Conservation (phyloP, 2,329 filamentous ascomycete species). For the Myrmaecium sp. region DNA sequence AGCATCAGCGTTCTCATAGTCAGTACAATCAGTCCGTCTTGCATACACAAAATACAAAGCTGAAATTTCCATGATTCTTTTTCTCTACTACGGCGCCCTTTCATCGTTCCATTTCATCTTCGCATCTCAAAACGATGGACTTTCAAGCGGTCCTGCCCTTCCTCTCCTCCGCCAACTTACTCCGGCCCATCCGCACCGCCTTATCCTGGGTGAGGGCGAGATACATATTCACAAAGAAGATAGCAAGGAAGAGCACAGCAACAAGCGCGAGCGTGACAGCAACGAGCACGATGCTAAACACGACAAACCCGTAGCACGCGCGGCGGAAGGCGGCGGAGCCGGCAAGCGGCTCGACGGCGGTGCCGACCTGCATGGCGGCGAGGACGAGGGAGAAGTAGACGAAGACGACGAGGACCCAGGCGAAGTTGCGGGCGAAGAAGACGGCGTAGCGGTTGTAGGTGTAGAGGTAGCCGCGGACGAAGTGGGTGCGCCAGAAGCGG, state of each 20-base stretch:
- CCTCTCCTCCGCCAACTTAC: constrained; percentile 6
- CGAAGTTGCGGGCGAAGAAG: constrained; percentile 22
- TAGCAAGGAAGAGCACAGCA: constrained; percentile 12
- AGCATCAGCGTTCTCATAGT: no score
- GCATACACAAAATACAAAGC: no score
- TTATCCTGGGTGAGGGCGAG: constrained; percentile 15
- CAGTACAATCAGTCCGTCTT: no score
- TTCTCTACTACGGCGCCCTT: no score
- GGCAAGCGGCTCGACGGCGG: constrained; percentile 11
- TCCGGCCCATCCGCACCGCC: constrained; percentile 21
- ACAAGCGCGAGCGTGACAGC: constrained; percentile 13
- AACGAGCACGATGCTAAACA: constrained; percentile 18
- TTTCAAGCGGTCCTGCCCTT: neutral
- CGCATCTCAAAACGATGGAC: neutral
- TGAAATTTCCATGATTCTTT: no score
- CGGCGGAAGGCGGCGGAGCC: constrained; percentile 10
- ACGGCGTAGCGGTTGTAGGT: constrained; percentile 22
- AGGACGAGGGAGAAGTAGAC: constrained; percentile 20
- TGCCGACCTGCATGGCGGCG: constrained; percentile 22
- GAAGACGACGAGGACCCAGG: constrained; percentile 20
- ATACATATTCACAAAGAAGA: constrained; percentile 20
- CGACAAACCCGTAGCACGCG: constrained; percentile 17
- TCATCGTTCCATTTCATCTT: neutral
- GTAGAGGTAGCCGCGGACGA: constrained; percentile 22
- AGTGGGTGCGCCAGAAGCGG: constrained; percentile 15